A percentile compares a stretch with the other conserved stretches of the same genome.
phyloP scores from a whole-genome alignment of 2,329 filamentous ascomycete genomes.

The Fusarium sp. region DNA sequence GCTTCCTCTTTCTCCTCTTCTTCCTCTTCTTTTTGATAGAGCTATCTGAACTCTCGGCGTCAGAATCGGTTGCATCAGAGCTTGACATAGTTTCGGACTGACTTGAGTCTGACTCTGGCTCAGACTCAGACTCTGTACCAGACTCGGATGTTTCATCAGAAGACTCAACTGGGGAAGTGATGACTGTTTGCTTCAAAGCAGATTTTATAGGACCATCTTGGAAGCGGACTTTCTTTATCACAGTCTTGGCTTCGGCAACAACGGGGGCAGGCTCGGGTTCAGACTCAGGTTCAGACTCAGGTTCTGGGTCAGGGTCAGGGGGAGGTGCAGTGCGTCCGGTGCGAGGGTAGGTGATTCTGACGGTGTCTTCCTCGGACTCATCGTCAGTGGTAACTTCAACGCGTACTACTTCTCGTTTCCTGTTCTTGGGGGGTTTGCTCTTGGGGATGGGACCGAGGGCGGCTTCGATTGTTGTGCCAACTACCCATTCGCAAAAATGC shows the following conservation, averaged over 20 bases:
- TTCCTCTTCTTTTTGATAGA: slow-evolving; percentile 25
- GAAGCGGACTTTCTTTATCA: slow-evolving; percentile 61
- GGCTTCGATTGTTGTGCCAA: slow-evolving; percentile 53
- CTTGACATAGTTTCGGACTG: slow-evolving; percentile 37
- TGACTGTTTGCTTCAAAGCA: slow-evolving; percentile 42
- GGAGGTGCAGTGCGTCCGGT: slow-evolving; percentile 37
- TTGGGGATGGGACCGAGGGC: slow-evolving; percentile 48
- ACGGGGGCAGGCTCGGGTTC: neutral
- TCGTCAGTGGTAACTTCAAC: slow-evolving; percentile 64
- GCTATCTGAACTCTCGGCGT: slow-evolving; percentile 33
- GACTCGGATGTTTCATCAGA: slow-evolving; percentile 44
- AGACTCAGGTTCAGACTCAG: neutral
- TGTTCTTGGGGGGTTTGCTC: slow-evolving; percentile 44
- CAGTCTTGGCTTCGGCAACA: slow-evolving; percentile 16
- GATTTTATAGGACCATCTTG: slow-evolving; percentile 47
- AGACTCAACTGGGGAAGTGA: slow-evolving; percentile 28
- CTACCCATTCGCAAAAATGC: slow-evolving; percentile 57
- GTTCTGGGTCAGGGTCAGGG: neutral
- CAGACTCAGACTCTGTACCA: slow-evolving; percentile 23
- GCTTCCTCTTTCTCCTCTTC: slow-evolving; percentile 35
- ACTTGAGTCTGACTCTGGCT: slow-evolving; percentile 38
- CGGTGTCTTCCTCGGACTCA: slow-evolving; percentile 62
- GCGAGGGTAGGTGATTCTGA: slow-evolving; percentile 63
- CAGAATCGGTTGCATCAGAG: slow-evolving; percentile 36
- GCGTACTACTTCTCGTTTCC: slow-evolving; percentile 52